A percentile compares a stretch with the other conserved stretches of the same genome.
These are phyloP conservation scores for Venturia carpophila DNA, from an alignment of 2,329 filamentous ascomycete genomes.

Conservation along the genomic window DNA sequence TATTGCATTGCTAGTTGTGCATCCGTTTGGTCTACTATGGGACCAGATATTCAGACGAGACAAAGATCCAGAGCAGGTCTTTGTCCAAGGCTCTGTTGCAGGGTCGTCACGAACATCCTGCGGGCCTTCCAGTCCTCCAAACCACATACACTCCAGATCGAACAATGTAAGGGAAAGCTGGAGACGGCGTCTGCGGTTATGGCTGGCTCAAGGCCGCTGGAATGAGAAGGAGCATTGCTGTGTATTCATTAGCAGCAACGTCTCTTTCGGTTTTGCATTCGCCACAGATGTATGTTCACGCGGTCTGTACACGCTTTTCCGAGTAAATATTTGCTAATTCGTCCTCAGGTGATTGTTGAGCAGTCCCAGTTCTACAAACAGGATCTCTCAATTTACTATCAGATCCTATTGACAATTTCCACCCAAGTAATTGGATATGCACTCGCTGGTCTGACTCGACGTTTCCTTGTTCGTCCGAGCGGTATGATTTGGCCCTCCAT, in stretches of 20 bases:
- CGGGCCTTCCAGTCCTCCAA: background rate
- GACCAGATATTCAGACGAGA: constrained; percentile 60
- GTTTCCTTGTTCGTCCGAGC: constrained; percentile 74
- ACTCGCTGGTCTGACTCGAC: constrained; percentile 72
- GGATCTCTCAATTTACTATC: constrained; percentile 66
- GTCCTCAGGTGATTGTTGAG: constrained; percentile 63
- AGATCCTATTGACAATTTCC: constrained; percentile 74
- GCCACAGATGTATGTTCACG: constrained; percentile 59
- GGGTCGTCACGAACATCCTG: constrained; percentile 18
- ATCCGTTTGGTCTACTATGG: constrained; percentile 75
- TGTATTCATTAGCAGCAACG: constrained; percentile 83
- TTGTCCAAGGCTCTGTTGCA: constrained; percentile 44
- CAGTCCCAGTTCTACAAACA: constrained; percentile 86
- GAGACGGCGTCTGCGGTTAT: constrained; percentile 50
- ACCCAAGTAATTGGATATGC: constrained; percentile 83
- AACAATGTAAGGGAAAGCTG: constrained; percentile 20
- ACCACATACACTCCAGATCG: background rate
- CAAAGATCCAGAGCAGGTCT: constrained; percentile 47
- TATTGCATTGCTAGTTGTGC: constrained; percentile 76
- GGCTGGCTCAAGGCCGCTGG: constrained; percentile 74
- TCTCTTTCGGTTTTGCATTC: constrained; percentile 83
- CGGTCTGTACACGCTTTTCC: background rate
- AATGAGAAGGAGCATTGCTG: constrained; percentile 86
- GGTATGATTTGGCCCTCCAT: constrained; percentile 92
- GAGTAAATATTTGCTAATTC: constrained; percentile 15